Evolutionary conservation across 192 early-diverging fungal species (phyloP).

Genomic region (Podila epicladia): DNA sequence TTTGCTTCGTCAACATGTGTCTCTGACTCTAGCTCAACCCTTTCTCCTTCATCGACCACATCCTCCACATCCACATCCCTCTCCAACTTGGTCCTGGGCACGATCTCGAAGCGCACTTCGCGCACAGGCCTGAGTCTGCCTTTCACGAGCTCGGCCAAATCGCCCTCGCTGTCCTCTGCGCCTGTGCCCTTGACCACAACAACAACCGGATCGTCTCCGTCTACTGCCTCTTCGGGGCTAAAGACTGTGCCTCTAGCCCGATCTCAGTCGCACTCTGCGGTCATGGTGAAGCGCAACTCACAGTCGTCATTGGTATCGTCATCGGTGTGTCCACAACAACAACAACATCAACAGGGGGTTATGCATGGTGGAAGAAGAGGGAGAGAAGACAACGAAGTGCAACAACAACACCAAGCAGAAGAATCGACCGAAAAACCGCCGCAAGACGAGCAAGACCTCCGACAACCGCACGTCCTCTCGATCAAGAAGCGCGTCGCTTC

Average conservation of each 20-base stretch:
- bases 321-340: too few species aligned
- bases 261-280: not conserved
- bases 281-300: not conserved
- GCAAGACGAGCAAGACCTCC: not conserved
- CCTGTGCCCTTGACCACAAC: not conserved
- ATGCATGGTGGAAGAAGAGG: too few species aligned
- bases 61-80: not conserved
- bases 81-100: not conserved
- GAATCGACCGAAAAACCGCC: not conserved
- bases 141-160: not conserved
- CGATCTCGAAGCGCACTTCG: not conserved
- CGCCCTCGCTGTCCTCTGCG: not conserved
- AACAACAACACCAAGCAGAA: not conserved
- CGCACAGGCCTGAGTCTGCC: not conserved
- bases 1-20: too few species aligned
- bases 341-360: too few species aligned
- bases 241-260: not conserved
- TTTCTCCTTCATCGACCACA: not conserved
- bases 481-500: not conserved
- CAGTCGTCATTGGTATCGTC: not conserved
- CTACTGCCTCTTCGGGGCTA: not conserved
- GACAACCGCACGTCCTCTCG: not conserved
- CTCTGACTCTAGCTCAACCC: too few species aligned
- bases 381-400: not conserved
- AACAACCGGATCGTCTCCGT: not conserved